A percentile compares a stretch with the other conserved stretches of the same genome.
Conservation (phyloP, 2,329 filamentous ascomycete species). For the Ophiostoma ips region DNA sequence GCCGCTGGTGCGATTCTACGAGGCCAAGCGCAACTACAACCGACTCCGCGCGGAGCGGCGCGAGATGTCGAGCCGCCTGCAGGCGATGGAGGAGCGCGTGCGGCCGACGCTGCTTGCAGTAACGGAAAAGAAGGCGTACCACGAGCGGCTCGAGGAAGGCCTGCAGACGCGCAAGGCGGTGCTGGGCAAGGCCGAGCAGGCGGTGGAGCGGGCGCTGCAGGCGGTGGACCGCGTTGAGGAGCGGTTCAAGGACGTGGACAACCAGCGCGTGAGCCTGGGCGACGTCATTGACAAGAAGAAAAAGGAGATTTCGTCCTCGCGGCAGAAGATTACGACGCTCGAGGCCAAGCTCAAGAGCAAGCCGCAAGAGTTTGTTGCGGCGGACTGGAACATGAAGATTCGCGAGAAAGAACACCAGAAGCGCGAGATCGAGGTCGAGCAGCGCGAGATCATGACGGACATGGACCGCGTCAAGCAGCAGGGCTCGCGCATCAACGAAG, state of each 20-base stretch:
- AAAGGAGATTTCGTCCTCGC: slow-evolving; percentile 34
- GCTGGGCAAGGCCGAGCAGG: slow-evolving; percentile 39
- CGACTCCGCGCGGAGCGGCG: slow-evolving; percentile 42
- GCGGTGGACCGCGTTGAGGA: slow-evolving; percentile 26
- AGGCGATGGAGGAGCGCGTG: slow-evolving; percentile 40
- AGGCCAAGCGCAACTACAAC: slow-evolving; percentile 32
- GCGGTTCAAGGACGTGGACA: slow-evolving; percentile 32
- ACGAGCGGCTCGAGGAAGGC: slow-evolving; percentile 38
- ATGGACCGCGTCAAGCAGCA: slow-evolving; percentile 8
- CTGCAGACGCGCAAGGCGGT: slow-evolving; percentile 39
- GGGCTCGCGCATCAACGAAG: not conserved
- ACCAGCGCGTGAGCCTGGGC: slow-evolving; percentile 37
- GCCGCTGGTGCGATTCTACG: slow-evolving; percentile 50
- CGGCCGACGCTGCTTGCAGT: slow-evolving; percentile 58
- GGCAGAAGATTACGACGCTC: slow-evolving; percentile 46
- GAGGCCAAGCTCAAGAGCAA: slow-evolving; percentile 47
- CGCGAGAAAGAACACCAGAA: slow-evolving; percentile 44
- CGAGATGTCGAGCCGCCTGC: slow-evolving; percentile 33
- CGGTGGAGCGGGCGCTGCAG: slow-evolving; percentile 30
- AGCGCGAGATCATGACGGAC: slow-evolving; percentile 20
- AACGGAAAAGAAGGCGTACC: slow-evolving; percentile 56
- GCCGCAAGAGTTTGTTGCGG: slow-evolving; percentile 53
- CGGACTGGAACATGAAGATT: slow-evolving; percentile 58
- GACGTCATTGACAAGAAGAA: slow-evolving; percentile 35
- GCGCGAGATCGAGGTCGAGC: slow-evolving; percentile 35